These are phyloP conservation scores for Elsinoe batatas DNA, from an alignment of 2,329 filamentous ascomycete genomes.

Conservation along the genomic window DNA sequence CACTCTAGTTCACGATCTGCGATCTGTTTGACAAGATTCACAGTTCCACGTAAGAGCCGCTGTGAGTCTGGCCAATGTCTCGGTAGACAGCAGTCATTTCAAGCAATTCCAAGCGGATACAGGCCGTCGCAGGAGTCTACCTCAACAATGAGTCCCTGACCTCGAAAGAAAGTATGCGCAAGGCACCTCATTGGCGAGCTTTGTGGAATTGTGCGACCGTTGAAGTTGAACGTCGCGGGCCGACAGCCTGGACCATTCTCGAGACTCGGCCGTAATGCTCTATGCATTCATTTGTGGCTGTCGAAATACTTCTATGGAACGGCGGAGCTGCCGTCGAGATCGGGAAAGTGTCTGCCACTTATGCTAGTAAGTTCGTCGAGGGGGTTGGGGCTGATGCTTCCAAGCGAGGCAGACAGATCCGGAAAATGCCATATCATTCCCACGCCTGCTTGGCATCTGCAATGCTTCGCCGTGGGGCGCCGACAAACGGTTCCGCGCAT, in stretches of 20 bases:
- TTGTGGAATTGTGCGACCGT: neutral
- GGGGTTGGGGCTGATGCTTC: too few relatives aligned
- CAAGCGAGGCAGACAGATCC: too few relatives aligned
- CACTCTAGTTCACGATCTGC: too few relatives aligned
- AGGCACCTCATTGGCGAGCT: neutral
- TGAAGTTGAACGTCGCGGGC: neutral
- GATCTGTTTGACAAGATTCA: too few relatives aligned
- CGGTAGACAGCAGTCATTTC: conserved; percentile 1
- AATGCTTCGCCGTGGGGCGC: neutral
- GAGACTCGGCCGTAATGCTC: neutral
- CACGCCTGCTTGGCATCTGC: too few relatives aligned
- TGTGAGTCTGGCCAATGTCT: conserved; percentile 2
- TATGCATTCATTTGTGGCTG: neutral
- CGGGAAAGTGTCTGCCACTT: neutral
- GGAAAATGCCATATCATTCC: too few relatives aligned
- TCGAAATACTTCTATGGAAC: neutral
- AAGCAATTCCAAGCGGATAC: neutral
- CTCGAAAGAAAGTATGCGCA: too few relatives aligned
- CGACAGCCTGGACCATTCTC: neutral
- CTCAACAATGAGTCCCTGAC: neutral
- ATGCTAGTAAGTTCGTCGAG: too few relatives aligned
- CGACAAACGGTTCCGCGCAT: neutral
- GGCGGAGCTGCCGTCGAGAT: neutral
- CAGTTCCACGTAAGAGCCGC: neutral
- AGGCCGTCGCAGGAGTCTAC: neutral